Evolutionary conservation across 192 early-diverging fungal species (phyloP).

Genomic region (Umbelopsis isabellina): DNA sequence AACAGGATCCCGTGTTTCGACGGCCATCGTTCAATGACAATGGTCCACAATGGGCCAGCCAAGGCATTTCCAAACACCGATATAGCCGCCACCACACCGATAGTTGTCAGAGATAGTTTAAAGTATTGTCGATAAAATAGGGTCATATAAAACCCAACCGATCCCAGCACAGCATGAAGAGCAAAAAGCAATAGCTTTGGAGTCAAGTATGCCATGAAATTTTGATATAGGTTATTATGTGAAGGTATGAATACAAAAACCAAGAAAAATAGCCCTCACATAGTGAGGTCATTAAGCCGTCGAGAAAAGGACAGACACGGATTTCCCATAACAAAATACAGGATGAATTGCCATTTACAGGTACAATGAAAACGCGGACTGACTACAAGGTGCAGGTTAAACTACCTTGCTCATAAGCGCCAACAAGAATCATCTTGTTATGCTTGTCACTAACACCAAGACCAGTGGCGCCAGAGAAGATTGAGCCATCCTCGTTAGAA

Average conservation of each 20-base stretch:
- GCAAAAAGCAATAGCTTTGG: conserved; percentile 21
- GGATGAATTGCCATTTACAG: too few species aligned
- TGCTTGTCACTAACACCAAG: background rate
- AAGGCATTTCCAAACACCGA: conserved; percentile 15
- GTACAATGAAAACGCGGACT: too few species aligned
- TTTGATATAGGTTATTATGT: background rate
- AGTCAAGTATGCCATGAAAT: conserved; percentile 13
- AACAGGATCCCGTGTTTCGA: background rate
- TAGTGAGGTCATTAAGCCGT: conserved; percentile 3
- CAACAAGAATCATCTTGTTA: conserved; percentile 3
- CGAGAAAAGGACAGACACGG: background rate
- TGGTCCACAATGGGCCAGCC: conserved; percentile 13
- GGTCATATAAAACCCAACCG: conserved; percentile 10
- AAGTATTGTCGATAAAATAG: conserved; percentile 17
- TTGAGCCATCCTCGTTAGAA: background rate
- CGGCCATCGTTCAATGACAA: conserved; percentile 10
- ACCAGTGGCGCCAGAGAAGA: background rate
- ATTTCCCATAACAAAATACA: too few species aligned
- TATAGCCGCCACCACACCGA: background rate
- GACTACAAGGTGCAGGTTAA: background rate
- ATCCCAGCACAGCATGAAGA: conserved; percentile 21
- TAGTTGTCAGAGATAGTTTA: background rate
- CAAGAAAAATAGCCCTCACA: background rate
- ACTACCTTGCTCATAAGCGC: background rate
- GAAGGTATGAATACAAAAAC: background rate